Percentiles rank a stretch among this genome's conserved stretches.
Conservation (phyloP, 2,329 filamentous ascomycete species). For the Sordariomycetes sp. region DNA sequence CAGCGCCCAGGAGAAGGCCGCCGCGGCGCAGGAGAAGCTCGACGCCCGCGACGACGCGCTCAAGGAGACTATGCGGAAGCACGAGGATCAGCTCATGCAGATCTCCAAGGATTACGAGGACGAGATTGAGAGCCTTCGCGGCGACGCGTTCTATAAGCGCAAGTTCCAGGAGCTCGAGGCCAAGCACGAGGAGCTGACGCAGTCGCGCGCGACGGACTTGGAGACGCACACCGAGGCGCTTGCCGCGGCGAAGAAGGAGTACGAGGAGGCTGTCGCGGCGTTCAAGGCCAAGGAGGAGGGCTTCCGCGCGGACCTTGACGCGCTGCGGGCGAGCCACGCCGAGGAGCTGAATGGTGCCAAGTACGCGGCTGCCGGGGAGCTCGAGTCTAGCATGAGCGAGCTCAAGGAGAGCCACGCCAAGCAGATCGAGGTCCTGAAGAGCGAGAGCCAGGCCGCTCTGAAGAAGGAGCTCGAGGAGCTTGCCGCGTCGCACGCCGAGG, state of each 20-base stretch:
- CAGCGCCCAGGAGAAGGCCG: constrained; percentile 27
- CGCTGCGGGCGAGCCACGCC: constrained; percentile 40
- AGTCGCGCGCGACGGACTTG: constrained; percentile 19
- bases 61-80: constrained; percentile 37
- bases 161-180: constrained; percentile 47
- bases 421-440: constrained; percentile 29
- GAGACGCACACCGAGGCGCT: constrained; percentile 27
- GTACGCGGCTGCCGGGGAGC: constrained; percentile 35
- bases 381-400: constrained; percentile 23
- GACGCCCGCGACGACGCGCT: constrained; percentile 34
- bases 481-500: constrained; percentile 27
- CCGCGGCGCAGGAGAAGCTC: constrained; percentile 30
- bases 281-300: constrained; percentile 37
- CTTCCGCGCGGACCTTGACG: constrained; percentile 39
- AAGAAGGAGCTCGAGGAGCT: constrained; percentile 26
- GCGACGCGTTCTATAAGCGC: constrained; percentile 50
- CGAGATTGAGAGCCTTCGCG: constrained; percentile 51
- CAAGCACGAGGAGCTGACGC: constrained; percentile 36
- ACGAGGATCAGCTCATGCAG: constrained; percentile 43
- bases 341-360: constrained; percentile 45
- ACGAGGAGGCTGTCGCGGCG: constrained; percentile 27
- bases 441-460: constrained; percentile 24
- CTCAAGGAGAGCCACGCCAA: constrained; percentile 41
- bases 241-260: constrained; percentile 26
- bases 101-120: constrained; percentile 48